Conservation (phyloP, 345 rosid genomes). For the Syzygium oleosum region DNA sequence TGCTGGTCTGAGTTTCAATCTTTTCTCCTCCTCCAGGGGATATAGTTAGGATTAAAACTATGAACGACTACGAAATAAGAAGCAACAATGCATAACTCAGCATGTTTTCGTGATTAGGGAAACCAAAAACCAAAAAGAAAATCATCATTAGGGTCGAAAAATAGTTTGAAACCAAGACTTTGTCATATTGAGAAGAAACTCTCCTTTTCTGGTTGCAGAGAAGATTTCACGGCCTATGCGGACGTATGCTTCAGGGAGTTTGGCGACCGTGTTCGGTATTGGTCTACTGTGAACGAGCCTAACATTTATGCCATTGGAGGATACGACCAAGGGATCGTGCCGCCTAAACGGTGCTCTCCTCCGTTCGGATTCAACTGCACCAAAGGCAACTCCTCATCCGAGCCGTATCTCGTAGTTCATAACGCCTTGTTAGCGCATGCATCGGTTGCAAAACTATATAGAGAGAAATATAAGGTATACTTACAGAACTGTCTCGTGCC, state of each 20-base stretch:
- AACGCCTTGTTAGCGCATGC: conserved; percentile 65
- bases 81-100: not conserved
- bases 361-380: conserved; percentile 26
- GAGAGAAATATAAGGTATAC: conserved; percentile 46
- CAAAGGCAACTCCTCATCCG: conserved; percentile 52
- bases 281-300: conserved; percentile 76
- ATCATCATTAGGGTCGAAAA: not conserved
- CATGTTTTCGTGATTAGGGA: not conserved
- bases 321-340: conserved; percentile 20
- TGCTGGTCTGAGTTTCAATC: not conserved
- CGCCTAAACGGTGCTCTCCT: conserved; percentile 30
- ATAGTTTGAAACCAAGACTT: not conserved
- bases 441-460: conserved; percentile 47
- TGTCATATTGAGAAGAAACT: not conserved
- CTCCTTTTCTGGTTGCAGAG: conserved; percentile 28
- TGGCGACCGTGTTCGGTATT: conserved; percentile 53
- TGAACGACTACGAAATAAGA: not conserved
- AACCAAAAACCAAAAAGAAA: not conserved
- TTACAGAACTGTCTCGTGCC: not conserved
- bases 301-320: conserved; percentile 22
- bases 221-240: conserved; percentile 68
- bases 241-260: conserved; percentile 74
- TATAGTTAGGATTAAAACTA: not conserved
- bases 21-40: not conserved
- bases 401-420: conserved; percentile 62